Base-by-base conservation (phyloP, 1,284 basidiomycete genomes). In the Ustilago esculenta region DNA sequence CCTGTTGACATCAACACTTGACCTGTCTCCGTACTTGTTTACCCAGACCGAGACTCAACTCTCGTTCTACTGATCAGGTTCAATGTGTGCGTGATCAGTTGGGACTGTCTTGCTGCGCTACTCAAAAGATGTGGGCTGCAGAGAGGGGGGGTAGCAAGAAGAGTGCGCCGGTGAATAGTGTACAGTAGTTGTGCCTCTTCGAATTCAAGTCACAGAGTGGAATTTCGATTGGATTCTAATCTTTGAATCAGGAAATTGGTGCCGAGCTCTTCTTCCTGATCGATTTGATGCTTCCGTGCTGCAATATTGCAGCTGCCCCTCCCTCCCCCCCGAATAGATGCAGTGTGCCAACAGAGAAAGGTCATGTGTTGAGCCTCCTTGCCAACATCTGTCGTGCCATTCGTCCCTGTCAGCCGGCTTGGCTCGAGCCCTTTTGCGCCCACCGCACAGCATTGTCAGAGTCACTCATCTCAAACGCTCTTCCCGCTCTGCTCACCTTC, bases 211-310 rank as follows among this genome's bases (percentile, higher is more conserved):
- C 20, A 18, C 15, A 20, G 32, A 29, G 8, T 23, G 42, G 25
- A 44, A 34, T 32, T 52, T 59, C 52, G 59, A 55, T 63, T 37
- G 43, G 47, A 37, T 56, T 44, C 60, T 32, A 52, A 56, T 56
- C 30, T 39, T 6, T 29, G 27, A 6, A 29, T 29, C 12, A n/a
- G n/a, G n/a, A n/a, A n/a, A n/a, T n/a, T 6, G 27, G 27, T 12
- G 27, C 7, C 27, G 27, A 12, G 27, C 27, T 29, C 25, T 23
- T 23, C 37, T 42, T 37, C 39, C 35, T 52, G 49, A 64, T 64
- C 54, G 54, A 64, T 64, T 53, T 49, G 43, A 34, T 29, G 59
- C 35, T n/a, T n/a, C 59, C 52, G 53, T 56, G 59, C 51, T 40
- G 47, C 29, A 23, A 21, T n/a, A n/a, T n/a, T n/a, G n/a, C n/a